A percentile compares a stretch with the other conserved stretches of the same genome.
Conservation (phyloP, 2,329 filamentous ascomycete species). For the Tolypocladium album region DNA sequence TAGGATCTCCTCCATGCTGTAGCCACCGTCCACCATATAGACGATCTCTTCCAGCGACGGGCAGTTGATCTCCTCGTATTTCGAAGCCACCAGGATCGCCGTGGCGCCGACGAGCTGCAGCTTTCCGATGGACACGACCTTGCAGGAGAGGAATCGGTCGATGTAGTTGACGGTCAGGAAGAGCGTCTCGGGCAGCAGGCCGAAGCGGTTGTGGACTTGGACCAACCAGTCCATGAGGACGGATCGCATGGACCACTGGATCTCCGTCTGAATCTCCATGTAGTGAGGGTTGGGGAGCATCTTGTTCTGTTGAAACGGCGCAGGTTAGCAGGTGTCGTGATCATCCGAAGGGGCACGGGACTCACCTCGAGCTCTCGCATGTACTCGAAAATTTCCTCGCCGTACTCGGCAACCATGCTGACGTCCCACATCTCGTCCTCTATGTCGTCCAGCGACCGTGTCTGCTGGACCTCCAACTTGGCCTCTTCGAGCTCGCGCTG, state of each 20-base stretch:
- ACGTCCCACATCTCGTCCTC: conserved; percentile 89
- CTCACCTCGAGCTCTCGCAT: conserved; percentile 80
- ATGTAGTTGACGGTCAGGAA: conserved; percentile 96
- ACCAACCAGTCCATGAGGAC: conserved; percentile 98
- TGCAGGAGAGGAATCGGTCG: conserved; percentile 88
- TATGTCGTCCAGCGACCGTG: conserved; percentile 59
- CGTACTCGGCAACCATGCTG: conserved; percentile 96
- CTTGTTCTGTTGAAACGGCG: conserved; percentile 39
- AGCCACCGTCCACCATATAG: conserved; percentile 95
- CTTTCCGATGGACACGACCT: conserved; percentile 90
- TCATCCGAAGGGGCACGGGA: conserved; percentile 1
- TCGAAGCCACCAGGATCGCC: conserved; percentile 88
- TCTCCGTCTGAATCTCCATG: conserved; percentile 95
- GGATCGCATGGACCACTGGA: conserved; percentile 97
- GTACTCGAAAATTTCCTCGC: conserved; percentile 89
- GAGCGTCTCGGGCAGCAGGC: conserved; percentile 82
- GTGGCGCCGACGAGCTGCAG: conserved; percentile 93
- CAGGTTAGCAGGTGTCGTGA: conserved; percentile 8
- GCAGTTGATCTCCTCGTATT: conserved; percentile 98
- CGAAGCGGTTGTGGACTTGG: conserved; percentile 89
- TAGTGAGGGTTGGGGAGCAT: conserved; percentile 87
- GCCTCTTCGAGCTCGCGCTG: conserved; percentile 61
- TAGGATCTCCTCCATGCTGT: conserved; percentile 81
- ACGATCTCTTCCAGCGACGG: conserved; percentile 91
- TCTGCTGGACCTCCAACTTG: conserved; percentile 57